Evolutionary conservation across 768 basidiomycete genomes (phyloP), one percentile per base, ranked within the genome.

Genomic region (Boletus coccyginus): DNA sequence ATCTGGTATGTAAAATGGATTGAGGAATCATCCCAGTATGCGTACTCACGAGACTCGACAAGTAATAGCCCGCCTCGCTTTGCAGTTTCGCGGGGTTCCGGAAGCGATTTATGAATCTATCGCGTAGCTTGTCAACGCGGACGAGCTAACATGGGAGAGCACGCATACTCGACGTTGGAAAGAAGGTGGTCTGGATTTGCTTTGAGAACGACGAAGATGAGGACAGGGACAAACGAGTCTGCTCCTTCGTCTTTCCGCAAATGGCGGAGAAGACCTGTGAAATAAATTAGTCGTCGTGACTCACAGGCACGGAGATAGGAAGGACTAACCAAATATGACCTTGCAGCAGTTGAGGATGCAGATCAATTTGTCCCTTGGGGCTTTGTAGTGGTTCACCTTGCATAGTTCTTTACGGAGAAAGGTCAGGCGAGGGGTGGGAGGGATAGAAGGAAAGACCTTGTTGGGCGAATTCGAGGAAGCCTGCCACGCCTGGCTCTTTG

Each of bases 351-450:
- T 99, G 48, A 98, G 75, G 39, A 98, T 90, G 72, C 97, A 98
- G 53, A 99, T 98, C 50, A 98, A 77, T 74, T 99, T 99, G 73
- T 99, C 97, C 42, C 97, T 81, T 9, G 97, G 97, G 11, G 97
- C 97, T 71, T 98, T 98, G 78, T 98, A 99, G 69, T 98, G 94
- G 66, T 97, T 98, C 59, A 99, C 88, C 79, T 98, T 98, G 62
- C 94, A 72, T 42, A 99, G 77, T 72, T 99, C 97, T 93, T 66
- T 38, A 33, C 33, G 42, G 38, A 47, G 31, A 21, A 16, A 2
- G 39, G 52, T 52, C 41, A 67, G 49, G 29, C 5, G 32, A 31
- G 32, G 45, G 10, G 5, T 40, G 3, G 48, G 21, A 12, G 1
- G 40, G 19, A 38, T 5, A n/a, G 49, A 14, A 46, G 40, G 21